Base-by-base conservation (phyloP, 2,329 filamentous ascomycete genomes). In the Colletotrichum aenigma region DNA sequence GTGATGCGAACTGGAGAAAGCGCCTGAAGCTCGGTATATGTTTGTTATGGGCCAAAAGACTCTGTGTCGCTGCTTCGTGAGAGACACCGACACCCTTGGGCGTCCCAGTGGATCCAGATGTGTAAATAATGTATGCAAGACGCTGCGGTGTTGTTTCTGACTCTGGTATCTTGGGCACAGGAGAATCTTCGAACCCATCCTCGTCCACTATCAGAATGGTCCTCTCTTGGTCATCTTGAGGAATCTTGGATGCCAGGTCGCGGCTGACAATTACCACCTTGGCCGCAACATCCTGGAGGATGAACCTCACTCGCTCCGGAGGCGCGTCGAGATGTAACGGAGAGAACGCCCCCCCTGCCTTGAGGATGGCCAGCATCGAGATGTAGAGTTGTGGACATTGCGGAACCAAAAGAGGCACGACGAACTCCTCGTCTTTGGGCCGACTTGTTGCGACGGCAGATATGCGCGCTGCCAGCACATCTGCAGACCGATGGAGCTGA, bases 51-150 rank as follows among this genome's bases (percentile, higher is more conserved):
- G 95, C 95, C 58, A 98, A 88, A 9, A 98, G 85, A 72, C 94
- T 95, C 82, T 98, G 96, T 0, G 94, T 94, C 9, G 90, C 95
- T 18, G 96, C 94, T 32, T 88, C 86, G 84, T 98, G 96, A 34
- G 95, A 95, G 34, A 98, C 88, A 3, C 91, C 90, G 28, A 98
- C 96, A 1, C 96, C 96, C 86, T 98, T 98, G 0, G 96, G 96
- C 6, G 93, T 92, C 15, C 96, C 96, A 1, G 96, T 98, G 7
- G 95, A 97, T 4, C 96, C 96, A 61, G 95, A 97, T 1, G 96
- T 98, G 83, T 98, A 98, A 92, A 98, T 96, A 75, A 98, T 91
- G 86, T 98, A 98, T 28, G 96, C 95, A 28, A 96, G 83, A 75
- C 89, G 85, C 2, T 85, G 80, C 43, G 74, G 43, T 30, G 32